A percentile compares a stretch with the other conserved stretches of the same genome.
These are phyloP conservation scores for Sutorius eximius DNA, from an alignment of 1,284 basidiomycete species.

Conservation along the genomic window DNA sequence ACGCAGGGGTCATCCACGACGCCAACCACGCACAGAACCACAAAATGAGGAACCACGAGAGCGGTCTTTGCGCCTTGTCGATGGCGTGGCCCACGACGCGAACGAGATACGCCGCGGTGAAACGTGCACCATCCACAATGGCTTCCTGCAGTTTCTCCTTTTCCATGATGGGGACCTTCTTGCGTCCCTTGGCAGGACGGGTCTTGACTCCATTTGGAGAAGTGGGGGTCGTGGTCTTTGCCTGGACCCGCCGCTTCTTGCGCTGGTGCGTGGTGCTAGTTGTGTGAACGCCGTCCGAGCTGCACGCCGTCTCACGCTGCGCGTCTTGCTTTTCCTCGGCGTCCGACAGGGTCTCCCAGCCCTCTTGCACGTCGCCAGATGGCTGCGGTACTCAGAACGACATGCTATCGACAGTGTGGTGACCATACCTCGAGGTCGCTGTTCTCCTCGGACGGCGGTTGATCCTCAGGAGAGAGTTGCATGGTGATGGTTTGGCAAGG, in stretches of 20 bases:
- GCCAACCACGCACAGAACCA: slow-evolving; percentile 49
- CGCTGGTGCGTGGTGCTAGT: slow-evolving; percentile 10
- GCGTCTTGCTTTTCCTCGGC: slow-evolving; percentile 5
- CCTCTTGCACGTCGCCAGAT: slow-evolving; percentile 11
- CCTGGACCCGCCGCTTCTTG: slow-evolving; percentile 23
- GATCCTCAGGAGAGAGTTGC: neutral
- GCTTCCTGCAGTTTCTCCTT: slow-evolving; percentile 26
- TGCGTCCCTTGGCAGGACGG: slow-evolving; percentile 14
- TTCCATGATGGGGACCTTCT: slow-evolving; percentile 16
- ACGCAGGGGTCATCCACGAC: slow-evolving; percentile 37
- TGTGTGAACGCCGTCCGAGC: slow-evolving; percentile 9
- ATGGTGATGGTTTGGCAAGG: neutral
- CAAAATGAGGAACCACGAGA: slow-evolving; percentile 53
- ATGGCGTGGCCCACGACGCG: slow-evolving; percentile 49
- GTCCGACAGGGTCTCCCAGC: slow-evolving; percentile 31
- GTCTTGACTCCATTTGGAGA: slow-evolving; percentile 12
- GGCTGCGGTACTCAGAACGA: slow-evolving; percentile 7
- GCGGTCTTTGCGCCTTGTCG: slow-evolving; percentile 51
- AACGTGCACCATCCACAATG: slow-evolving; percentile 26
- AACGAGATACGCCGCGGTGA: slow-evolving; percentile 41
- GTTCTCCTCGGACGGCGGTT: neutral
- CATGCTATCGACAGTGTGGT: neutral
- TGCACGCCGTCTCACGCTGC: slow-evolving; percentile 5
- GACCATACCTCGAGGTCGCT: slow-evolving; percentile 11
- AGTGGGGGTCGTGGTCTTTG: slow-evolving; percentile 7